Evolutionary conservation across 768 basidiomycete genomes (phyloP).

Genomic region (Boletus huronensis): DNA sequence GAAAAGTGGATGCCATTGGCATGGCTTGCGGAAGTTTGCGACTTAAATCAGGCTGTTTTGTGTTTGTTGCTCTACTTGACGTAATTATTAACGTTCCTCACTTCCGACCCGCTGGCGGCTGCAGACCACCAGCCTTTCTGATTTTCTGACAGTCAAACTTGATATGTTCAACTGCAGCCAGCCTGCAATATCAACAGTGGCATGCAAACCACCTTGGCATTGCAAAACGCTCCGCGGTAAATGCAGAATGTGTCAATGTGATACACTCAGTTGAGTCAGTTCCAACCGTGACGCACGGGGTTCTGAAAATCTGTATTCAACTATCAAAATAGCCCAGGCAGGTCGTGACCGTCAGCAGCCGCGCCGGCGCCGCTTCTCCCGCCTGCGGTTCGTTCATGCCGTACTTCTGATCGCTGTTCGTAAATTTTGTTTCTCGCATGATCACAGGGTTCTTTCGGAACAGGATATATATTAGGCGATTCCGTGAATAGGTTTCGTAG

Average conservation of each 20-base stretch:
- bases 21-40: too few species aligned
- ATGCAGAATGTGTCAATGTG: too few species aligned
- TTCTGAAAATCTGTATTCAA: background rate
- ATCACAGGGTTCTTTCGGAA: slow-evolving; percentile 1
- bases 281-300: background rate
- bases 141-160: background rate
- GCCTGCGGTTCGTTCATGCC: background rate
- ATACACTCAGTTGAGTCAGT: background rate
- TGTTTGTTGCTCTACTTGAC: too few species aligned
- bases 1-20: too few species aligned
- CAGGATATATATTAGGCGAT: slow-evolving; percentile 6
- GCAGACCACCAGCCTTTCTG: too few species aligned
- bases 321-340: background rate
- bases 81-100: too few species aligned
- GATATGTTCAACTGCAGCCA: background rate
- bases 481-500: background rate
- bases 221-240: background rate
- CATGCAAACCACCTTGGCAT: background rate
- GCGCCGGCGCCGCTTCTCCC: background rate
- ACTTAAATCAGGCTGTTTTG: too few species aligned
- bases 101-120: too few species aligned
- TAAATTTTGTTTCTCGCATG: background rate
- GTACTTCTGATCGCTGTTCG: background rate
- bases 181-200: background rate
- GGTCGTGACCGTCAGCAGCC: slow-evolving; percentile 3